Evolutionary conservation across 164 flowering plant genomes (phyloP).

Genomic region (Piper betle): DNA sequence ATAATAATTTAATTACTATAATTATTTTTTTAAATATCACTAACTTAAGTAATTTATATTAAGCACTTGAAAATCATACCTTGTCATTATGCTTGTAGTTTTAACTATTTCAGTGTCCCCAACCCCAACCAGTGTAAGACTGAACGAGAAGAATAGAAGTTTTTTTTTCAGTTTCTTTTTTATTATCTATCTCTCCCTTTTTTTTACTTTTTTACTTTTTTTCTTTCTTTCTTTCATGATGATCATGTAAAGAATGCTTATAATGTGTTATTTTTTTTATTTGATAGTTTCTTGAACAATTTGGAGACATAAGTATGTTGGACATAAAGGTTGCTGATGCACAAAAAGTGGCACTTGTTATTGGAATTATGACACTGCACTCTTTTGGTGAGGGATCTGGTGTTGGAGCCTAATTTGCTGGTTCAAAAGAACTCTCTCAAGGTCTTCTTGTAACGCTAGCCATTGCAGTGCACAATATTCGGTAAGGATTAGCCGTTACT

Average conservation of each 20-base stretch:
- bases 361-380: conserved; percentile 99
- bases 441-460: conserved; percentile 92
- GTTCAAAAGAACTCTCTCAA: conserved; percentile 93
- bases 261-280: not conserved
- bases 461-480: conserved; percentile 97
- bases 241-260: not conserved
- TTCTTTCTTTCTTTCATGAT: no score
- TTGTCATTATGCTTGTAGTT: no score
- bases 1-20: no score
- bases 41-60: no score
- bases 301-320: conserved; percentile 96
- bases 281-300: conserved; percentile 77
- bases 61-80: no score
- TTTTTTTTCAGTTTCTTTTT: no score
- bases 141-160: no score
- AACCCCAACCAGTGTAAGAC: no score
- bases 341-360: conserved; percentile 75
- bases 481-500: conserved; percentile 97
- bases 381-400: conserved; percentile 99
- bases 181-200: no score
- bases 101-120: no score
- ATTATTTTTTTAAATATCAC: no score
- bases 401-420: conserved; percentile 99
- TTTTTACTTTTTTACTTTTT: no score
- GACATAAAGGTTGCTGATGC: conserved; percentile 99